phyloP scores from a whole-genome alignment of 371 early-diverging fungal species.

The Mucor velutinosus region DNA sequence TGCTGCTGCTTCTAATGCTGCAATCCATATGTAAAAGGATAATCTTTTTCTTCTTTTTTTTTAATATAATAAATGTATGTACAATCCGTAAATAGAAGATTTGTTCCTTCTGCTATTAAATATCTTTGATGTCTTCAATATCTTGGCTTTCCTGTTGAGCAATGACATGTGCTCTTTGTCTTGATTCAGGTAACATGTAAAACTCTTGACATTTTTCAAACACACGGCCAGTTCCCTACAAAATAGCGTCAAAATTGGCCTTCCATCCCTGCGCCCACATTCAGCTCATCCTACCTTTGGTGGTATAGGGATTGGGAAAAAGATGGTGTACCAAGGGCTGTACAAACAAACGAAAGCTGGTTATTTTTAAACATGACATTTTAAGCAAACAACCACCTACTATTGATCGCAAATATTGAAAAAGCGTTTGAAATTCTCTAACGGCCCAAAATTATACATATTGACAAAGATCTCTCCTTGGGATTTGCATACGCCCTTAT shows the following conservation, averaged over 20 bases:
- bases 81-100: not conserved
- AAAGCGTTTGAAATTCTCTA: constrained; percentile 50
- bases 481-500: constrained; percentile 49
- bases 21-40: not conserved
- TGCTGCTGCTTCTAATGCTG: not conserved
- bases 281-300: constrained; percentile 35
- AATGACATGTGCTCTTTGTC: constrained; percentile 39
- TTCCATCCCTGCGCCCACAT: not conserved
- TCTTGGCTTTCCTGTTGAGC: constrained; percentile 45
- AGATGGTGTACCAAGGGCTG: constrained; percentile 60
- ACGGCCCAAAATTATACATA: constrained; percentile 60
- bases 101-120: constrained; percentile 16
- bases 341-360: not conserved
- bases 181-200: constrained; percentile 38
- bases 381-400: constrained; percentile 26
- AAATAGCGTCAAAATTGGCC: not conserved
- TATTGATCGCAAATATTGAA: constrained; percentile 57
- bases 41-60: constrained; percentile 6
- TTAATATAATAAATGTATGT: constrained; percentile 6
- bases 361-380: not conserved
- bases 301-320: constrained; percentile 59
- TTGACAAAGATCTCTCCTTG: constrained; percentile 61
- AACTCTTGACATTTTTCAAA: constrained; percentile 54
- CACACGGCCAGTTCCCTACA: constrained; percentile 42
- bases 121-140: constrained; percentile 47